A percentile compares a stretch with the other conserved stretches of the same genome.
These are phyloP conservation scores for Phytopythium cucurbitacearum DNA, from an alignment of 352 stramenopile species.

Conservation along the genomic window DNA sequence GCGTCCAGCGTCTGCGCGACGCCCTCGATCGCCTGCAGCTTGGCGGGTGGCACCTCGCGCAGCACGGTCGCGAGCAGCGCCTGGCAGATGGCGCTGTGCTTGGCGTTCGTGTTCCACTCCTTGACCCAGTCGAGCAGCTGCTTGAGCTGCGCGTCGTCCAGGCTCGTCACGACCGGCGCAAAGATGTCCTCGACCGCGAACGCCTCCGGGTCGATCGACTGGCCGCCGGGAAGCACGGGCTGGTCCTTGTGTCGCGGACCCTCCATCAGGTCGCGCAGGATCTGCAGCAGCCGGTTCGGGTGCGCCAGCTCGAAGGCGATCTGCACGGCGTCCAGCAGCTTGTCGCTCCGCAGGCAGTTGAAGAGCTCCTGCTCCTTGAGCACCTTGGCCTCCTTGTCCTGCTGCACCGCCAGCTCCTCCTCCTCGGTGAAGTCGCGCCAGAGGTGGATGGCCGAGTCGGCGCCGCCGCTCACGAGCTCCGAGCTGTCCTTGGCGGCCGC, in stretches of 20 bases:
- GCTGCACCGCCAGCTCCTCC: conserved; percentile 78
- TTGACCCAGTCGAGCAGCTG: conserved; percentile 93
- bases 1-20: conserved; percentile 85
- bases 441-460: conserved; percentile 93
- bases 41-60: conserved; percentile 53
- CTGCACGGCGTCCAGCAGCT: conserved; percentile 81
- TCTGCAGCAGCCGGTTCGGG: conserved; percentile 92
- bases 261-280: conserved; percentile 83
- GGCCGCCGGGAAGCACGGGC: conserved; percentile 29
- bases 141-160: conserved; percentile 77
- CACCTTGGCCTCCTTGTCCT: conserved; percentile 87
- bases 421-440: conserved; percentile 94
- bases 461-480: conserved; percentile 91
- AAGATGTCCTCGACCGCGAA: conserved; percentile 67
- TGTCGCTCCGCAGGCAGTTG: conserved; percentile 92
- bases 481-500: conserved; percentile 85
- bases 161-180: conserved; percentile 57
- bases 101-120: conserved; percentile 98
- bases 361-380: conserved; percentile 94
- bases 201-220: conserved; percentile 39
- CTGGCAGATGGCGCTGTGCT: conserved; percentile 93
- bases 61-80: conserved; percentile 91
- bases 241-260: conserved; percentile 60
- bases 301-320: conserved; percentile 93
- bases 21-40: conserved; percentile 69